Base-by-base conservation (phyloP, 495 filamentous ascomycete genomes). In the Trichoderma parareesei region DNA sequence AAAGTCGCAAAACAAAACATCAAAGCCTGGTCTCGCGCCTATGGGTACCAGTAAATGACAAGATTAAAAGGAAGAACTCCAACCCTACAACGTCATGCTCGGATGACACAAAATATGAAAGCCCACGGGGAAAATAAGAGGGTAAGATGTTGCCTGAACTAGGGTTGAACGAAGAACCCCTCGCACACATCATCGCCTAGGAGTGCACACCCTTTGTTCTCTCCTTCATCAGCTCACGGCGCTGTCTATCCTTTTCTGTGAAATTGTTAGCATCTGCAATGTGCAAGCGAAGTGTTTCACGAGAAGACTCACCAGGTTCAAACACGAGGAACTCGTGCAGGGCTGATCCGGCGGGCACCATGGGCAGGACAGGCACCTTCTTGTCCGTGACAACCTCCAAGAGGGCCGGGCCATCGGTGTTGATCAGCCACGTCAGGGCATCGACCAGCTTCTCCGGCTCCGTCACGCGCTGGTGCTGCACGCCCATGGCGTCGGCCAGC, bases 291-390 rank as follows among this genome's bases (percentile, higher is more conserved):
- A 1, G 2, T 67, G 49, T 66, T 11, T 57, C 65, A 20, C n/a
- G n/a, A 46, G 37, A 38, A 10, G 55, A 75, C 76, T 64, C 71
- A 92, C 90, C 85, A 82, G 85, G 81, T 74, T 98, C 93, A 75
- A 91, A 98, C 20, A 93, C 82, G 71, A 97, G 78, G 79, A 98
- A 96, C 77, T 98, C 95, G 72, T 98, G 91, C 68, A 98, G 81
- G 65, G 82, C 95, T 65, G 81, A 85, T 40, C 95, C 94, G 40
- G 83, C 87, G 33, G 93, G 92, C 60, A 98, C 94, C 94, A 98
- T 98, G 20, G 94, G 94, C 62, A 98, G 79, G 16, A 98, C 95
- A 55, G 95, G 93, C n/a, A 98, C 90, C 85, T 97, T 97, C 83
- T 96, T 92, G 67, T 85, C 82, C 6, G 82, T 84, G 13, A 85